Evolutionary conservation across 75 land plant genomes (phyloP).

Genomic region (Sequoia sempervirens): DNA sequence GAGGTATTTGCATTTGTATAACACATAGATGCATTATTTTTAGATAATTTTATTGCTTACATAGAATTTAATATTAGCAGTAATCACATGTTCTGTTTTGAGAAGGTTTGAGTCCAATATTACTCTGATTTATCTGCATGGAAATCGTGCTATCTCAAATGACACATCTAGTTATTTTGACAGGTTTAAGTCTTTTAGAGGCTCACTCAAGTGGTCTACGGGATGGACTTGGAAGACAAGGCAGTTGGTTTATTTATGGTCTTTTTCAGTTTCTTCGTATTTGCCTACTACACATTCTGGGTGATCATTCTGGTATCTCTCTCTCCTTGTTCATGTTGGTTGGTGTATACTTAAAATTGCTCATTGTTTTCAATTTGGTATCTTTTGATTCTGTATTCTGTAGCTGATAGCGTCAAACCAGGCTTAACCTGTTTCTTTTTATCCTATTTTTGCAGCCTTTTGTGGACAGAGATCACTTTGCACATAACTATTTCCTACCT

Average conservation of each 20-base stretch:
- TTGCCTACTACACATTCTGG: slow-evolving; percentile 94
- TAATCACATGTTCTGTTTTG: not conserved
- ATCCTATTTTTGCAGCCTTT: slow-evolving; percentile 65
- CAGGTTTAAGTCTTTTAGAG: slow-evolving; percentile 2
- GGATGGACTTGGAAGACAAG: slow-evolving; percentile 77
- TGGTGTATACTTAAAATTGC: not conserved
- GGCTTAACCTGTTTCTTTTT: not conserved
- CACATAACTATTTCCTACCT: slow-evolving; percentile 81
- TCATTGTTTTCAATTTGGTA: not conserved
- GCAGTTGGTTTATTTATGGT: slow-evolving; percentile 68
- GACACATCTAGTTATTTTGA: not conserved
- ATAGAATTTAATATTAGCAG: not conserved
- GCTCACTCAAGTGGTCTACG: not conserved
- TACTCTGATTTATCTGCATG: not conserved
- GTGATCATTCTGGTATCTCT: slow-evolving; percentile 82
- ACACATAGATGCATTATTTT: too few relatives aligned
- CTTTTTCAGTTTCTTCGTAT: slow-evolving; percentile 61
- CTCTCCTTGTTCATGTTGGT: not conserved
- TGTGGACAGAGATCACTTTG: slow-evolving; percentile 85
- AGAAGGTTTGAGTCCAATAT: not conserved
- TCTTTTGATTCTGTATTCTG: not conserved
- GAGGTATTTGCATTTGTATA: too few relatives aligned
- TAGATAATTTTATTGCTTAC: too few relatives aligned
- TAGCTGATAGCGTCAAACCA: not conserved
- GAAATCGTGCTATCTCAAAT: not conserved